These are phyloP conservation scores for Xanthoparmelia taractica DNA, from an alignment of 495 filamentous ascomycete genomes.

Conservation along the genomic window DNA sequence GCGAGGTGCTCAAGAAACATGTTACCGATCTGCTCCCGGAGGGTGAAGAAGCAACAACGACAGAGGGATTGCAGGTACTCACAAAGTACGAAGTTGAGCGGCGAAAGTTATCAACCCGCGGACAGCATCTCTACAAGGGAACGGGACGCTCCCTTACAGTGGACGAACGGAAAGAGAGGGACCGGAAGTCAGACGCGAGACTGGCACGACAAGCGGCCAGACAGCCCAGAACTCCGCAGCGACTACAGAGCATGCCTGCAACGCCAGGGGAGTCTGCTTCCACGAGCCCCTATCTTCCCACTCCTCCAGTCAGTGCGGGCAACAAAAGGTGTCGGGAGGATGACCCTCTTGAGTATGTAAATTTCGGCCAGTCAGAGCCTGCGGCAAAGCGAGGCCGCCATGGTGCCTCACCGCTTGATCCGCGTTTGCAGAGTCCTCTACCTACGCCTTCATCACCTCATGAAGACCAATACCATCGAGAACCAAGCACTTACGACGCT, in stretches of 20 bases:
- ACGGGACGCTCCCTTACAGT: background rate
- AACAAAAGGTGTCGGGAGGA: background rate
- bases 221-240: background rate
- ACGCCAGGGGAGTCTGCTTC: background rate
- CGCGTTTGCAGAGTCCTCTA: background rate
- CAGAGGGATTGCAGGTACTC: background rate
- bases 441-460: background rate
- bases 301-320: background rate
- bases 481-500: background rate
- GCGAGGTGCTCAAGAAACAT: background rate
- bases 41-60: background rate
- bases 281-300: background rate
- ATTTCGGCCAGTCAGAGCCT: background rate
- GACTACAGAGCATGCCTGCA: background rate
- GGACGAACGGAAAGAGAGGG: background rate
- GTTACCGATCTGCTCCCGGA: background rate
- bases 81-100: slow-evolving; percentile 2
- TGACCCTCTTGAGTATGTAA: background rate
- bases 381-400: background rate
- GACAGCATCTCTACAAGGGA: slow-evolving; percentile 3
- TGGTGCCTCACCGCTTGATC: background rate
- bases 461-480: background rate
- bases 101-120: background rate
- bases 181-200: background rate
- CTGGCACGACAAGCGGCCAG: background rate